Base-by-base conservation (phyloP, 2,329 filamentous ascomycete species). In the Zasmidium cellare region DNA sequence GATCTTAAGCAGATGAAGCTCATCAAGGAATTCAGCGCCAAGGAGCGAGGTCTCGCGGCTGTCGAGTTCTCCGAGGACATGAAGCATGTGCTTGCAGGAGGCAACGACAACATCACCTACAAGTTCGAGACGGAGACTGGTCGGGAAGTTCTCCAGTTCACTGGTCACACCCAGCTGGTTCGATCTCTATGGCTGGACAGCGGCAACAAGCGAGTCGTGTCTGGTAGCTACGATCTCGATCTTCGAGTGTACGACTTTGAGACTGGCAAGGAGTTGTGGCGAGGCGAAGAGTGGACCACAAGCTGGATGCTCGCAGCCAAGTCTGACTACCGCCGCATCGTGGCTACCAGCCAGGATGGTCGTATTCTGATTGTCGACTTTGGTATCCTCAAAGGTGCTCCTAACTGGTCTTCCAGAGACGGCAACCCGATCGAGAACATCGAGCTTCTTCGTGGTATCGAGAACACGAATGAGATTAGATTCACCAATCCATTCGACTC, bases 291-390 rank as follows among this genome's bases (percentile, higher is more conserved):
- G 65, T 97, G 92, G 92, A 96, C 96, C 58, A 88, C 89, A 11
- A 96, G 91, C 75, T 99, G 94, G 94, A 96, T 99, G 70, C 79
- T 99, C 58, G 92, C 91, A 63, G 94, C 94, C 52, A 97, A 97
- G 81, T 92, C 90, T 62, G 93, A 99, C 72, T 97, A 97, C 75
- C 84, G 93, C 58, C 86, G 94, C 61, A 94, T 99, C 62, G 90
- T 99, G 61, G 94, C 91, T 67, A 96, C 93, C 0, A 94, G 92
- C 51, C 94, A 99, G 75, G 92, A 97, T 69, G 90, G 92, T 31
- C 88, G 96, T 71, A 92, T 96, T 52, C 78, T 97, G 58, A 89
- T 99, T 59, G 88, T 97, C 82, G 94, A 99, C 77, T 99, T 97
- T 77, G 94, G 85, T 18, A 64, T 71, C 18, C 57, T 62, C 52